Percentiles rank a stretch among this genome's conserved stretches.
Evolutionary conservation across 805 yeast genomes (phyloP).

Genomic region (Barnettozyma siamensis): DNA sequence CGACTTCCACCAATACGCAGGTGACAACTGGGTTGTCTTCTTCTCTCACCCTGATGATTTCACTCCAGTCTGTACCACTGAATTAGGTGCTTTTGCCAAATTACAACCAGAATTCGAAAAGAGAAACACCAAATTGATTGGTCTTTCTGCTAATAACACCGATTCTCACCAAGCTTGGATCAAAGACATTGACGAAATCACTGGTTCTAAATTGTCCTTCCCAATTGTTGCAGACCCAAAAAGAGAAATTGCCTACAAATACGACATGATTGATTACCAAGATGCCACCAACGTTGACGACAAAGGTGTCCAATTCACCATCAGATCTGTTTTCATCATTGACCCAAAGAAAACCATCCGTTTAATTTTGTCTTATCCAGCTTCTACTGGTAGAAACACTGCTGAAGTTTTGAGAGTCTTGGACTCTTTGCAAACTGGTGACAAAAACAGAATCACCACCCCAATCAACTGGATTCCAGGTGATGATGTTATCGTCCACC

Average conservation of each 20-base stretch:
- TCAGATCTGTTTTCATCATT: slow-evolving; percentile 66
- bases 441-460: slow-evolving; percentile 55
- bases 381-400: slow-evolving; percentile 71
- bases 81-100: slow-evolving; percentile 69
- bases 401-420: slow-evolving; percentile 67
- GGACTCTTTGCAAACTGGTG: slow-evolving; percentile 65
- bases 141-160: slow-evolving; percentile 59
- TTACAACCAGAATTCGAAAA: slow-evolving; percentile 63
- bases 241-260: slow-evolving; percentile 53
- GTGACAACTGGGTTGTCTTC: slow-evolving; percentile 57
- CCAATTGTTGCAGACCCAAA: slow-evolving; percentile 66
- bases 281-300: slow-evolving; percentile 63
- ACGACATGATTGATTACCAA: slow-evolving; percentile 68
- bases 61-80: slow-evolving; percentile 78
- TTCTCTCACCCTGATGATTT: slow-evolving; percentile 76
- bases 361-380: slow-evolving; percentile 61
- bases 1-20: slow-evolving; percentile 58
- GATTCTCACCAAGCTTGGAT: slow-evolving; percentile 64
- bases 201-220: slow-evolving; percentile 51
- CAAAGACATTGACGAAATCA: slow-evolving; percentile 63
- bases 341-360: slow-evolving; percentile 63
- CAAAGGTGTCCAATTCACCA: slow-evolving; percentile 60
- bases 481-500: slow-evolving; percentile 69
- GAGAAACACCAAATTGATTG: slow-evolving; percentile 61
- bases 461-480: slow-evolving; percentile 73